phyloP scores from a whole-genome alignment of 2,329 filamentous ascomycete species.

The Aspergillus jensenii region DNA sequence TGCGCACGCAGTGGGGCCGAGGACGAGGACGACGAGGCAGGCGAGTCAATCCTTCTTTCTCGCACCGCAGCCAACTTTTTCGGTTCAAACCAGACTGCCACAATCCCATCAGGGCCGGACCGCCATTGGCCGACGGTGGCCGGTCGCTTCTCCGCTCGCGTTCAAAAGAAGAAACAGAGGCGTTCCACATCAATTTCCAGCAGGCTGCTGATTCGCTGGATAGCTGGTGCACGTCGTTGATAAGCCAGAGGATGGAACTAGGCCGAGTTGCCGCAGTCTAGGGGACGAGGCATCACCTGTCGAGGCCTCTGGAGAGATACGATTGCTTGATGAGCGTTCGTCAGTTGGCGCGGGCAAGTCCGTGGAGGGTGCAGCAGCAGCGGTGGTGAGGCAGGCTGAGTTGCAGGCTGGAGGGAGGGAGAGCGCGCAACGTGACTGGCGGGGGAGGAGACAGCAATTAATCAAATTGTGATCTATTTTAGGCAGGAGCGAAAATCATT shows the following conservation, averaged over 20 bases:
- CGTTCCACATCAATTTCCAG: constrained; percentile 14
- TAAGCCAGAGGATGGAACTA: constrained; percentile 17
- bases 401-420: neutral
- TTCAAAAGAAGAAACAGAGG: constrained; percentile 7
- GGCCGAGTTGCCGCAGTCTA: neutral
- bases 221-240: constrained; percentile 14
- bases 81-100: neutral
- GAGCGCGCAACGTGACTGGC: neutral
- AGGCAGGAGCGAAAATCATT: constrained; percentile 10
- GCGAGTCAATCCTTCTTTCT: constrained; percentile 22
- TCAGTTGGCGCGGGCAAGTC: constrained; percentile 14
- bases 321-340: constrained; percentile 8
- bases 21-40: constrained; percentile 8
- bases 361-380: neutral
- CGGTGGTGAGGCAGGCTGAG: neutral
- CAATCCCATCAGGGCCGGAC: constrained; percentile 3
- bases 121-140: constrained; percentile 1
- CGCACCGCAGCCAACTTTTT: constrained; percentile 15
- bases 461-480: constrained; percentile 16
- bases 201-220: constrained; percentile 13
- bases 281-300: constrained; percentile 3
- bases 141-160: constrained; percentile 8
- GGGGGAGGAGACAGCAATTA: constrained; percentile 4
- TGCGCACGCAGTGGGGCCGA: constrained; percentile 21
- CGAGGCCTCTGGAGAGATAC: constrained; percentile 1